Evolutionary conservation across 2,329 filamentous ascomycete genomes (phyloP), one percentile per base, ranked within the genome.

Genomic region (Cercospora nicotianae): DNA sequence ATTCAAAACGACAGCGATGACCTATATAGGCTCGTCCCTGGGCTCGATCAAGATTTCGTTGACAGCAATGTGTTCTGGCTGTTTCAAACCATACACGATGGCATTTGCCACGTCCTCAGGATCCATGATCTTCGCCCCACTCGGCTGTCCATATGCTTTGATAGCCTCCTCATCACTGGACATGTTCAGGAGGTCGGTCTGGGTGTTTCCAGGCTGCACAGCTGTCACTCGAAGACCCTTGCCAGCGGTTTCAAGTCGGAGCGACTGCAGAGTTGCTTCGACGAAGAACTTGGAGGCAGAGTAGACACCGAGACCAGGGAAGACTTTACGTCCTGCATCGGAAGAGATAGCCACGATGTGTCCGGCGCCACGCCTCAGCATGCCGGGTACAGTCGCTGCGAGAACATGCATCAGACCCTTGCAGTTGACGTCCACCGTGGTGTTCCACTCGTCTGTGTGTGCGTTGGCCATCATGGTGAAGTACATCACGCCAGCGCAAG

Each of bases 241-340:
- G 0, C 90, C 90, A 0, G 89, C 91, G 0, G 91, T 94, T 83
- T 94, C 91, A 7, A 94, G 80, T 8, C 91, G 87, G 72, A 94
- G 79, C 33, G 84, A 84, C 79, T 94, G 91, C n/a, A 94, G 83
- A 0, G 91, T 91, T 0, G 90, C 91, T 78, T 94, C 91, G 64
- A 94, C 90, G 76, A 94, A 94, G 85, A 94, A 93, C 78, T 94
- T 94, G 79, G 87, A 90, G 28, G 90, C 91, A 0, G 90, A 92
- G 83, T 94, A 94, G 39, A 94, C 91, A 63, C 91, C 91, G 12
- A 94, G 81, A 0, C 91, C 91, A 0, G 91, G 90, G 81, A 94
- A 94, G 7, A 93, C 90, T 78, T 93, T 93, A 65, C 91, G 88
- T 0, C 91, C 91, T 1, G 91, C 91, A 71, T 94, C 91, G 0